Percentiles rank a stretch among this genome's conserved stretches.
Evolutionary conservation across 371 early-diverging fungal species (phyloP).

Genomic region (Modicella reniformis): DNA sequence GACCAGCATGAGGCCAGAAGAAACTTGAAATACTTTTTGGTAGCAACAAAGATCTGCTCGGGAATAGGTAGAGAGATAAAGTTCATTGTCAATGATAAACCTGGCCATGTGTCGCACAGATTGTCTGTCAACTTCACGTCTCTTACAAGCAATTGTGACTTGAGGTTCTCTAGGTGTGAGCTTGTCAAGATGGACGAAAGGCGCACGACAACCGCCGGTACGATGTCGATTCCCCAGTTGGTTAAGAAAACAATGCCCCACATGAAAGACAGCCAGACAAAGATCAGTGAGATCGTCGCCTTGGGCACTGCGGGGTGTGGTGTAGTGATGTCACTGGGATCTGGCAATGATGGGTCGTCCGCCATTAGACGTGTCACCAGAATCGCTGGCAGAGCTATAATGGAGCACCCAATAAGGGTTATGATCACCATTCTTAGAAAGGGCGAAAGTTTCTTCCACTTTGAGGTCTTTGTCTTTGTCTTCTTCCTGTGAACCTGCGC

Average conservation of each 20-base stretch:
- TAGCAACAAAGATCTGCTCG: conserved; percentile 41
- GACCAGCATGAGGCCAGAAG: conserved; percentile 49
- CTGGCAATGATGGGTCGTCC: conserved; percentile 19
- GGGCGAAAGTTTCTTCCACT: conserved; percentile 43
- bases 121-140: not conserved
- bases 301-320: conserved; percentile 26
- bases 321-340: not conserved
- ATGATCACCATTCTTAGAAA: conserved; percentile 43
- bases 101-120: not conserved
- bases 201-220: conserved; percentile 39
- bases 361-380: conserved; percentile 20
- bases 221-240: conserved; percentile 49
- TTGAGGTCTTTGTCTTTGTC: conserved; percentile 5
- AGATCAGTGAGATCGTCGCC: conserved; percentile 30
- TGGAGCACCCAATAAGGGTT: conserved; percentile 33
- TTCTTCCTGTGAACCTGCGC: conserved; percentile 27
- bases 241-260: conserved; percentile 47
- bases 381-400: conserved; percentile 44
- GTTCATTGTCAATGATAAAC: not conserved
- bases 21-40: conserved; percentile 45
- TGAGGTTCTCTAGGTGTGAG: conserved; percentile 32
- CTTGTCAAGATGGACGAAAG: conserved; percentile 29
- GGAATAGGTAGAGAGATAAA: not conserved
- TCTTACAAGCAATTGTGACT: conserved; percentile 37
- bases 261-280: conserved; percentile 52